A percentile compares a stretch with the other conserved stretches of the same genome.
Conservation (phyloP, 1,284 basidiomycete genomes). For the Fistulina hepatica region DNA sequence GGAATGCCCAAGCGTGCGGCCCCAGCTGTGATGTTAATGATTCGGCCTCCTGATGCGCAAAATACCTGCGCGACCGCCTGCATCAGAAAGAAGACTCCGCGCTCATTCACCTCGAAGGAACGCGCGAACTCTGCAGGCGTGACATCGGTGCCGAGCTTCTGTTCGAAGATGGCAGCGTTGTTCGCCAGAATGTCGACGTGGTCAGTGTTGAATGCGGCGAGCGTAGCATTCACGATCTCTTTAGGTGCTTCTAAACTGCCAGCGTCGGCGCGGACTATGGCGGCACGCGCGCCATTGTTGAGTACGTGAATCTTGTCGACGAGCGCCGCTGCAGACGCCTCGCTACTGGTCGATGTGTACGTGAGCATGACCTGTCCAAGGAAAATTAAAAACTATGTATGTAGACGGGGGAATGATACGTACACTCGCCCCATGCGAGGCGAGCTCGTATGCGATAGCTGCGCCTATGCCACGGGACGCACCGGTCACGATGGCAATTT, state of each 20-base stretch:
- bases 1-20: not conserved
- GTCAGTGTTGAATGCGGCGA: not conserved
- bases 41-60: not conserved
- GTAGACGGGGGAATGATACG: not conserved
- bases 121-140: not conserved
- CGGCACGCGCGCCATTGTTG: not conserved
- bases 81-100: slow-evolving; percentile 1
- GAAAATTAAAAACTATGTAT: slow-evolving; percentile 3
- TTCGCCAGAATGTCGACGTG: not conserved
- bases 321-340: not conserved
- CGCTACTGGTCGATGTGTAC: not conserved
- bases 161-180: not conserved
- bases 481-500: slow-evolving; percentile 19
- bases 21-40: not conserved
- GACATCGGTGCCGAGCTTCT: not conserved
- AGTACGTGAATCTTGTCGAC: not conserved
- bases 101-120: not conserved
- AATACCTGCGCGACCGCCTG: not conserved
- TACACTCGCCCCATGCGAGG: slow-evolving; percentile 6
- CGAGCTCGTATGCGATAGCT: slow-evolving; percentile 12
- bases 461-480: slow-evolving; percentile 19
- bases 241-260: not conserved
- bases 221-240: not conserved
- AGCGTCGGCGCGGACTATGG: not conserved
- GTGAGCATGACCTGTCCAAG: slow-evolving; percentile 15